These are phyloP conservation scores for Russula griseocarnosa DNA, from an alignment of 768 basidiomycete species.

Conservation along the genomic window DNA sequence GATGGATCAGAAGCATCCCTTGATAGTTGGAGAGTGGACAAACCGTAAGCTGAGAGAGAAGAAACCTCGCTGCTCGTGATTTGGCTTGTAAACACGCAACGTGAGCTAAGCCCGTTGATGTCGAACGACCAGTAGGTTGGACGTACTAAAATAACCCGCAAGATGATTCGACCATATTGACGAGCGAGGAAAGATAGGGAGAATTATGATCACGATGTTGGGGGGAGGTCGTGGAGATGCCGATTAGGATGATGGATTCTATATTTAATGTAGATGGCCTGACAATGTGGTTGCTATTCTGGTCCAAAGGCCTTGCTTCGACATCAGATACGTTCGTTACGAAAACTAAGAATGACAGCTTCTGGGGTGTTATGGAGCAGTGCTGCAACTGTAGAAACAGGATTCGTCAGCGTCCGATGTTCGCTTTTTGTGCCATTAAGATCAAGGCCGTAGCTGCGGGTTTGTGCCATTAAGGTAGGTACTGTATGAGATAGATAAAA, in stretches of 20 bases:
- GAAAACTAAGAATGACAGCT: not conserved
- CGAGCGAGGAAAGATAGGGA: not conserved
- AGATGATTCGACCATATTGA: not conserved
- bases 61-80: not conserved
- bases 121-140: not conserved
- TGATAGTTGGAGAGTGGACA: not conserved
- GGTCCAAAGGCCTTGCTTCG: not conserved
- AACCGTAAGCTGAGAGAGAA: not conserved
- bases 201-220: not conserved
- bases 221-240: not conserved
- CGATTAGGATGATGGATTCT: not conserved
- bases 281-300: not conserved
- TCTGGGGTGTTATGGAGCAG: too few species aligned
- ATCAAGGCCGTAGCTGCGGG: too few species aligned
- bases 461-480: too few species aligned
- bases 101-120: not conserved
- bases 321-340: not conserved
- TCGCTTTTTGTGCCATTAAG: not conserved
- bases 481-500: too few species aligned
- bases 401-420: not conserved
- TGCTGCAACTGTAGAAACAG: not conserved
- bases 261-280: not conserved
- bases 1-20: not conserved
- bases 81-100: not conserved
- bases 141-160: constrained; percentile 1